phyloP scores from a whole-genome alignment of 257 asterid species.

The Penstemon barbatus region DNA sequence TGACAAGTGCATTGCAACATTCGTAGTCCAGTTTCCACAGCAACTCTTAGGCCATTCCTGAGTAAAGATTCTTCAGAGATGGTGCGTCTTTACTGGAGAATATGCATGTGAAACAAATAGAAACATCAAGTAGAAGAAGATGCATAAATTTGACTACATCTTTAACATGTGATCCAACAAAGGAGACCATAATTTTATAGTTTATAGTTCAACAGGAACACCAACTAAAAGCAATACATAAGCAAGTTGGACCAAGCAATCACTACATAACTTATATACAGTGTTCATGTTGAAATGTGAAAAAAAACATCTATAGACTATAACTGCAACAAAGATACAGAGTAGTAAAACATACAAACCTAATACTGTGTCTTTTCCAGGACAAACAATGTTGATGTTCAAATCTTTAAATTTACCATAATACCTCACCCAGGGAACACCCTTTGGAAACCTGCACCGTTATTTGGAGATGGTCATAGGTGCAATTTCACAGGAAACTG shows the following conservation, averaged over 20 bases:
- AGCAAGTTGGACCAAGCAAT: slow-evolving; percentile 5
- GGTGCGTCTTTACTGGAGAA: too few species aligned
- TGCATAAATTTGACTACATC: background rate
- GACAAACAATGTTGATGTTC: slow-evolving; percentile 69
- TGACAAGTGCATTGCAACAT: slow-evolving; percentile 1
- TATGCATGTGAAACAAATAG: background rate
- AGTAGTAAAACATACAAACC: slow-evolving; percentile 38
- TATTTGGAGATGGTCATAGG: slow-evolving; percentile 9
- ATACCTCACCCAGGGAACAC: slow-evolving; percentile 93
- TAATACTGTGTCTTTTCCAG: slow-evolving; percentile 74
- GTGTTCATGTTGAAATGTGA: background rate
- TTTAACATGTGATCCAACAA: background rate
- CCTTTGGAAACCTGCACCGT: slow-evolving; percentile 80
- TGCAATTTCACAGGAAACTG: background rate
- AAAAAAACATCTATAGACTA: background rate
- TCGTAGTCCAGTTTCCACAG: slow-evolving; percentile 1
- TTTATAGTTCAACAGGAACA: background rate
- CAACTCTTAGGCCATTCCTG: background rate
- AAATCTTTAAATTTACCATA: slow-evolving; percentile 69
- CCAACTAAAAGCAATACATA: background rate
- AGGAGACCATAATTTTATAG: too few species aligned
- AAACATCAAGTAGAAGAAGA: background rate
- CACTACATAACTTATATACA: background rate
- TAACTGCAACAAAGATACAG: too few species aligned
- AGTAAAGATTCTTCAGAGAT: background rate